These are phyloP conservation scores for Lepraria neglecta DNA, from an alignment of 495 filamentous ascomycete genomes.

Conservation along the genomic window DNA sequence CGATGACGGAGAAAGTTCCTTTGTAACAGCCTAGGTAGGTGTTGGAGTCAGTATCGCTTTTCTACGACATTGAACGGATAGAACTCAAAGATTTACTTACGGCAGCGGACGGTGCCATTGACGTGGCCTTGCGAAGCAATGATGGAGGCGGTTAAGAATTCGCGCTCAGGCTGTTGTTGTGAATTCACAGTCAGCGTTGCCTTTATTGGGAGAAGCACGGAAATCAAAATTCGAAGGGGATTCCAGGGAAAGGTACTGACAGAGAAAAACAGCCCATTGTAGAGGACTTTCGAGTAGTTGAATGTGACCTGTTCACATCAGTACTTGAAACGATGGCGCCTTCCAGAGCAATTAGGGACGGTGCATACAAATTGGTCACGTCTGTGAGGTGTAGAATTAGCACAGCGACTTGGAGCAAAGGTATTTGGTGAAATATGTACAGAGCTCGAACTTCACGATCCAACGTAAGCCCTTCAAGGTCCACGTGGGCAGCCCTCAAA, in stretches of 20 bases:
- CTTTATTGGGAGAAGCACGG: slow-evolving; percentile 55
- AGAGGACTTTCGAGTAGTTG: slow-evolving; percentile 67
- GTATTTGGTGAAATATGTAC: slow-evolving; percentile 47
- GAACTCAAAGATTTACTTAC: slow-evolving; percentile 25
- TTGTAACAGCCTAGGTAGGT: slow-evolving; percentile 49
- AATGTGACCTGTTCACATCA: slow-evolving; percentile 47
- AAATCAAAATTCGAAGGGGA: not conserved
- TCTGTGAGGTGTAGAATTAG: not conserved
- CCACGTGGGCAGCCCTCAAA: slow-evolving; percentile 35
- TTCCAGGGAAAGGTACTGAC: not conserved
- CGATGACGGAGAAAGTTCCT: slow-evolving; percentile 66
- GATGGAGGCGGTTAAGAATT: slow-evolving; percentile 45
- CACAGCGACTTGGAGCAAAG: not conserved
- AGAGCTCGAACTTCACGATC: slow-evolving; percentile 78
- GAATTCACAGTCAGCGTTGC: not conserved
- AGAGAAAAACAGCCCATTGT: slow-evolving; percentile 66
- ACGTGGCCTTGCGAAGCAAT: slow-evolving; percentile 30
- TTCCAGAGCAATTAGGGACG: not conserved
- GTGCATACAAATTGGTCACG: too few species aligned
- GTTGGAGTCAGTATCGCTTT: too few species aligned
- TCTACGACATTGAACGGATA: too few species aligned
- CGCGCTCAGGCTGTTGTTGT: slow-evolving; percentile 46
- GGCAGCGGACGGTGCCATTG: slow-evolving; percentile 64
- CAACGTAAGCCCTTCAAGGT: slow-evolving; percentile 78
- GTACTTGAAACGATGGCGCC: slow-evolving; percentile 32